Conservation (phyloP, 2,329 filamentous ascomycete genomes). For the Aspergillus sergii region DNA sequence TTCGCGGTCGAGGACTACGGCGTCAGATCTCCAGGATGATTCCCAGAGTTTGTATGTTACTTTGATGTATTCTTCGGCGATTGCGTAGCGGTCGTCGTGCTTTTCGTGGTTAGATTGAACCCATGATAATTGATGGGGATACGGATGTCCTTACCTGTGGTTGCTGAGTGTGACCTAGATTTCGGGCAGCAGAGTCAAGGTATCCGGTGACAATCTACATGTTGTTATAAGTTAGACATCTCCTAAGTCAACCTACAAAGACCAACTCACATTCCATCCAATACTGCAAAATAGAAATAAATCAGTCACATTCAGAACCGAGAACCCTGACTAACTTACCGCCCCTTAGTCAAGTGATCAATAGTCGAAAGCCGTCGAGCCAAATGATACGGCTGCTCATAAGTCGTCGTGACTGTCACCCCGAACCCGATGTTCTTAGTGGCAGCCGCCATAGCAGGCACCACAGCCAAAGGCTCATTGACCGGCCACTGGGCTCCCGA, state of each 20-base stretch:
- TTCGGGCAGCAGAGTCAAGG: constrained; percentile 66
- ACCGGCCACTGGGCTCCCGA: constrained; percentile 71
- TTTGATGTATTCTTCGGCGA: constrained; percentile 65
- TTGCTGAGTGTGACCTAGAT: constrained; percentile 61
- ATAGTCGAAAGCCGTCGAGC: constrained; percentile 67
- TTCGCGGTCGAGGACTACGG: constrained; percentile 62
- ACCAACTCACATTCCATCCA: constrained; percentile 56
- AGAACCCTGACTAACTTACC: constrained; percentile 36
- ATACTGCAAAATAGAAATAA: constrained; percentile 37
- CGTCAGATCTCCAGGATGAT: constrained; percentile 68
- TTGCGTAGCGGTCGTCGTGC: constrained; percentile 68
- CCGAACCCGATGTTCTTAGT: constrained; percentile 70
- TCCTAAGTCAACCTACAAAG: constrained; percentile 10
- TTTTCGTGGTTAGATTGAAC: constrained; percentile 17
- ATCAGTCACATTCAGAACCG: not conserved
- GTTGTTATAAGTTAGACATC: not conserved
- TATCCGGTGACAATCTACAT: constrained; percentile 66
- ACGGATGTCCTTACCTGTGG: constrained; percentile 33
- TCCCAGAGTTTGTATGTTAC: constrained; percentile 70
- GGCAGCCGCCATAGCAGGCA: constrained; percentile 68
- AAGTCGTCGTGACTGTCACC: constrained; percentile 68
- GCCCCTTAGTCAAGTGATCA: constrained; percentile 67
- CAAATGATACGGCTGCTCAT: constrained; percentile 69
- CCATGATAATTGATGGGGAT: not conserved
- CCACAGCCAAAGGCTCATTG: constrained; percentile 66